These are phyloP conservation scores for Trichoderma sp. DNA, from an alignment of 2,329 filamentous ascomycete genomes.

Conservation along the genomic window DNA sequence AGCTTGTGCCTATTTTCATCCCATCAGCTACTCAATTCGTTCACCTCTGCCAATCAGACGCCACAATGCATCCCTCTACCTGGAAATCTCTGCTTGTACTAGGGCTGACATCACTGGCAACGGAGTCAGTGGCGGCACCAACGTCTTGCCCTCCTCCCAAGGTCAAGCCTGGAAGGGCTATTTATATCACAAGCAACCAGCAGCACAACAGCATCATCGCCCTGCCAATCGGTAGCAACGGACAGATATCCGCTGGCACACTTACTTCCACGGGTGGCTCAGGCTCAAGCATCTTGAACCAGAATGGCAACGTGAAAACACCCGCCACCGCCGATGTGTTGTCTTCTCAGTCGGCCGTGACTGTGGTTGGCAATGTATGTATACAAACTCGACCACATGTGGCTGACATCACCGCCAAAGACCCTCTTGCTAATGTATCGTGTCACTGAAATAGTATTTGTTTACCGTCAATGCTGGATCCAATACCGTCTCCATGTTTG, in stretches of 20 bases:
- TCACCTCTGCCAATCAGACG: not conserved
- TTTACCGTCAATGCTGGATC: conserved; percentile 58
- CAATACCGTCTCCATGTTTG: conserved; percentile 54
- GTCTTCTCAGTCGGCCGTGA: conserved; percentile 52
- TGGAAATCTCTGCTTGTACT: conserved; percentile 6
- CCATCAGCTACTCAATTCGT: not conserved
- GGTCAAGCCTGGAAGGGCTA: conserved; percentile 41
- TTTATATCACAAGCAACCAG: conserved; percentile 61
- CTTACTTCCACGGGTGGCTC: conserved; percentile 50
- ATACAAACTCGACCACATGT: not conserved
- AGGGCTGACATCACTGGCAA: not conserved
- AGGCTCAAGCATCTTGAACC: conserved; percentile 46
- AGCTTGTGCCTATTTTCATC: not conserved
- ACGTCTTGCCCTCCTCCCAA: not conserved
- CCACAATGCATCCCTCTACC: conserved; percentile 14
- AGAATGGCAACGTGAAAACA: conserved; percentile 36
- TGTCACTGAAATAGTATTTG: conserved; percentile 43
- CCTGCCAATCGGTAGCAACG: conserved; percentile 49
- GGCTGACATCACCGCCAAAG: not conserved
- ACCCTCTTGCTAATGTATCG: not conserved
- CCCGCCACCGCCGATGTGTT: conserved; percentile 53
- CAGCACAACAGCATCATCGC: conserved; percentile 52
- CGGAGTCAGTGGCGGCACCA: conserved; percentile 6
- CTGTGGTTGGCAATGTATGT: conserved; percentile 52
- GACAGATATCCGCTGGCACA: conserved; percentile 47